These are phyloP conservation scores for Saxophila tyrrhenica DNA, from an alignment of 495 filamentous ascomycete genomes.

Conservation along the genomic window DNA sequence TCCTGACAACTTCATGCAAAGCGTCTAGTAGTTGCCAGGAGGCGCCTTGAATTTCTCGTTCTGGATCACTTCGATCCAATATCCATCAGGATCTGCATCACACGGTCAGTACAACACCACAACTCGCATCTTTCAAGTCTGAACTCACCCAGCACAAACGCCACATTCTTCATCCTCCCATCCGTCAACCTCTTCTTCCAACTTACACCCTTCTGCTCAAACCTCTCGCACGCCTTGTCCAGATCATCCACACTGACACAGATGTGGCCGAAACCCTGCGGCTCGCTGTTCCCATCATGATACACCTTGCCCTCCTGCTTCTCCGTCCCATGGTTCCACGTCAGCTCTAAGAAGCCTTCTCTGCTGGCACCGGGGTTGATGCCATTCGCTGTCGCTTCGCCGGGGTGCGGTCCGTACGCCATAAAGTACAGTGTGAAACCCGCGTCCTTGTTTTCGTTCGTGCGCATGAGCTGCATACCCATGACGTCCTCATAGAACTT, in stretches of 20 bases:
- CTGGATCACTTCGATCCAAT: constrained; percentile 88
- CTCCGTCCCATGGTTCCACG: constrained; percentile 96
- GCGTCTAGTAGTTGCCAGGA: constrained; percentile 10
- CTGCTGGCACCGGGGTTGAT: constrained; percentile 50
- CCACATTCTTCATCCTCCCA: constrained; percentile 88
- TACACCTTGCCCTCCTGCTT: constrained; percentile 74
- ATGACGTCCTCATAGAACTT: constrained; percentile 85
- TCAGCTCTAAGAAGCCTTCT: constrained; percentile 82
- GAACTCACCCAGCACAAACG: constrained; percentile 55
- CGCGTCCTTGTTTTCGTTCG: constrained; percentile 53
- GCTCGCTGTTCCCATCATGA: constrained; percentile 83
- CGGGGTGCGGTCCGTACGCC: constrained; percentile 54
- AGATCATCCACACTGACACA: constrained; percentile 85
- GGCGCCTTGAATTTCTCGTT: constrained; percentile 43
- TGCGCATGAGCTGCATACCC: constrained; percentile 74
- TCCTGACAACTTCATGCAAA: too few relatives aligned
- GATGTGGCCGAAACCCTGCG: constrained; percentile 89
- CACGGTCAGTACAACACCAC: neutral
- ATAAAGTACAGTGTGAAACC: constrained; percentile 90
- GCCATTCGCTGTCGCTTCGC: constrained; percentile 36
- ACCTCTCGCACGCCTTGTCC: constrained; percentile 69
- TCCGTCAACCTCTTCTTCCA: constrained; percentile 95
- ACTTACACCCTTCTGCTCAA: constrained; percentile 67
- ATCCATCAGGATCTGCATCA: constrained; percentile 69
- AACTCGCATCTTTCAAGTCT: neutral